Evolutionary conservation across 1,284 basidiomycete genomes (phyloP).

Genomic region (Trichosporon asahii): DNA sequence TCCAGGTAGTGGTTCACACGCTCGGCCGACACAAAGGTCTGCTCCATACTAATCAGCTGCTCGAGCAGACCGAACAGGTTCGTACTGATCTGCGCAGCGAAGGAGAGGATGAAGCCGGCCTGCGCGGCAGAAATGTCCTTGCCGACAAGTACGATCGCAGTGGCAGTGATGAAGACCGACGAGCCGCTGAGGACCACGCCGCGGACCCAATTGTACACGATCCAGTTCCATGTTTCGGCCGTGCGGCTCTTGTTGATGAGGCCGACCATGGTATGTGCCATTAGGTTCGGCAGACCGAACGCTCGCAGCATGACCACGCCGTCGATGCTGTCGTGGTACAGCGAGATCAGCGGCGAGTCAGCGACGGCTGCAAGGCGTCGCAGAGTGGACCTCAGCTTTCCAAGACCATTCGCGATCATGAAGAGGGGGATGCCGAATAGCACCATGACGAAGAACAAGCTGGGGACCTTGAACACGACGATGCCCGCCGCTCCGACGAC

Average conservation of each 20-base stretch:
- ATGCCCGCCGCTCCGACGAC: constrained; percentile 24
- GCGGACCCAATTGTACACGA: constrained; percentile 42
- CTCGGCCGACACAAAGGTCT: constrained; percentile 51
- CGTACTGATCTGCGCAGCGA: constrained; percentile 45
- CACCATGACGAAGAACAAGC: constrained; percentile 31
- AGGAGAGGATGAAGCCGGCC: constrained; percentile 53
- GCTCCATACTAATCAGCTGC: constrained; percentile 32
- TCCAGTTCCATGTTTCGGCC: constrained; percentile 37
- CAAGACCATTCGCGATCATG: constrained; percentile 35
- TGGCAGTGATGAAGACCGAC: constrained; percentile 39
- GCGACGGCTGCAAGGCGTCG: constrained; percentile 43
- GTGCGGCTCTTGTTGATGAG: constrained; percentile 42
- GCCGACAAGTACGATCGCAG: constrained; percentile 52
- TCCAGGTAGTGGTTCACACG: constrained; percentile 51
- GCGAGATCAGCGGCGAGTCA: constrained; percentile 51
- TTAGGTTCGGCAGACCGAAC: constrained; percentile 41
- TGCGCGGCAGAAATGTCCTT: constrained; percentile 47
- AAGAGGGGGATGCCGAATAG: constrained; percentile 35
- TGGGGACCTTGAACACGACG: constrained; percentile 34
- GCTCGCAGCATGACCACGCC: constrained; percentile 54
- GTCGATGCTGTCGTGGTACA: constrained; percentile 53
- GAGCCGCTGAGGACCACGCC: constrained; percentile 35
- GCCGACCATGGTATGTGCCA: constrained; percentile 40
- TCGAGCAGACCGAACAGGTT: constrained; percentile 42
- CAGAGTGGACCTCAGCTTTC: constrained; percentile 46